Base-by-base conservation (phyloP, 306 rosid species). In the Cucumis cinereus region DNA sequence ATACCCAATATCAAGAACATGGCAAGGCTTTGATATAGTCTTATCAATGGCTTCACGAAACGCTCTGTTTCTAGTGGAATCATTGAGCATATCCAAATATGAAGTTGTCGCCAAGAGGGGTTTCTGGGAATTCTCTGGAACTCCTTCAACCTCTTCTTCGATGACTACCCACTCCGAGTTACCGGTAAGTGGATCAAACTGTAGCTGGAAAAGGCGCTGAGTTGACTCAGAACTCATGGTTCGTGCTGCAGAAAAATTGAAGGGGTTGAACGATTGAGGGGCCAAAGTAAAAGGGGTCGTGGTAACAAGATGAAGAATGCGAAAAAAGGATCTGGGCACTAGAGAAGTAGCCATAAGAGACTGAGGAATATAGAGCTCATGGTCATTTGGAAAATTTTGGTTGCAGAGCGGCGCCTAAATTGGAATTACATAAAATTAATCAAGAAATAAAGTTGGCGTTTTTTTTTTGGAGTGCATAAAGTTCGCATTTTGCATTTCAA, bases 41-140 rank as follows among this genome's bases (percentile, higher is more conserved):
- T 88, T 88, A 2, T 90, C 85, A 79, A 93, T 91, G 88, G 98
- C 97, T 81, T 84, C 59, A 7, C 89, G 90, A 71, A 63, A 93
- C 20, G 94, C 91, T 30, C 82, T 87, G 84, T 91, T 93, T 77
- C 98, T 83, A 19, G 75, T 43, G 70, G 91, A 81, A 77, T 93
- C 97, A 33, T 91, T 91, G 75, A 93, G 98, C 97, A 93, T 93
- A 88, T 91, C 98, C 70, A 93, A 57, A 78, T 91, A 93, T 59
- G 97, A 93, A 33, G 98, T 93, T 17, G 88, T 83, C 3, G 90
- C 94, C 55, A 91, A 87, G 54, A 89, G 81, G 70, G 87, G 86
- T 38, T 81, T 85, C 66, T 86, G 82, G 76, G 85, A 68, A 20
- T 62, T 64, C 4, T 73, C 66, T 14, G 77, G 8, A 62, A 77